These are phyloP conservation scores for Shiraia bambusicola DNA, from an alignment of 2,329 filamentous ascomycete genomes.

Conservation along the genomic window DNA sequence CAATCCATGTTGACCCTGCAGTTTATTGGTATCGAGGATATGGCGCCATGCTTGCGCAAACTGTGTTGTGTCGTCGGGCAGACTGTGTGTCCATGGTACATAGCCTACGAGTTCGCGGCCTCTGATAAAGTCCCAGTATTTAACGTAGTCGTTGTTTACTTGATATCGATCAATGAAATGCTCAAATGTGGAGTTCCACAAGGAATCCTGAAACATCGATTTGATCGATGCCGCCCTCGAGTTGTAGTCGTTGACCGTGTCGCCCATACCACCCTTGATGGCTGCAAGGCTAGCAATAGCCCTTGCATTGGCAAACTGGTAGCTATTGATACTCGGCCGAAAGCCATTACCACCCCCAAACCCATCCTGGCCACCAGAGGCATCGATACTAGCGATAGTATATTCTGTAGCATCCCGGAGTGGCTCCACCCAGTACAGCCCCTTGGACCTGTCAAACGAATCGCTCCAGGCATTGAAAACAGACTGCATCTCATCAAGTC, in stretches of 20 bases:
- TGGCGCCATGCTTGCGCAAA: slow-evolving; percentile 45
- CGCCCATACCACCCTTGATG: slow-evolving; percentile 23
- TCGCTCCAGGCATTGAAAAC: slow-evolving; percentile 45
- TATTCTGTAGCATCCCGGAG: slow-evolving; percentile 50
- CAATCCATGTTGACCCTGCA: slow-evolving; percentile 42
- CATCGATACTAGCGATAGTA: slow-evolving; percentile 49
- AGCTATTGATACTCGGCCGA: slow-evolving; percentile 49
- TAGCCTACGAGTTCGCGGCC: slow-evolving; percentile 49
- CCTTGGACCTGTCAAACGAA: slow-evolving; percentile 44
- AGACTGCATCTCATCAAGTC: slow-evolving; percentile 41
- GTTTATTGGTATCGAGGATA: slow-evolving; percentile 37
- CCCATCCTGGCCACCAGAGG: slow-evolving; percentile 44
- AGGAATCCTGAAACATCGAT: slow-evolving; percentile 39
- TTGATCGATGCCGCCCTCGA: slow-evolving; percentile 41
- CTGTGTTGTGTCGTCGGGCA: slow-evolving; percentile 43
- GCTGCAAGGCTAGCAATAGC: slow-evolving; percentile 46
- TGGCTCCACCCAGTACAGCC: slow-evolving; percentile 48
- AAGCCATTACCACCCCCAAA: slow-evolving; percentile 47
- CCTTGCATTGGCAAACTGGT: slow-evolving; percentile 48
- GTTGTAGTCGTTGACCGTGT: slow-evolving; percentile 15
- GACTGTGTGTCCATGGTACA: slow-evolving; percentile 48
- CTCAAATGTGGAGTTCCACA: slow-evolving; percentile 49
- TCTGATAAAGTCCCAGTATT: slow-evolving; percentile 45
- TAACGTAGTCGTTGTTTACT: slow-evolving; percentile 43
- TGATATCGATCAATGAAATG: slow-evolving; percentile 51